These are phyloP conservation scores for Blastobotrys muscicola DNA, from an alignment of 805 yeast species.

Conservation along the genomic window DNA sequence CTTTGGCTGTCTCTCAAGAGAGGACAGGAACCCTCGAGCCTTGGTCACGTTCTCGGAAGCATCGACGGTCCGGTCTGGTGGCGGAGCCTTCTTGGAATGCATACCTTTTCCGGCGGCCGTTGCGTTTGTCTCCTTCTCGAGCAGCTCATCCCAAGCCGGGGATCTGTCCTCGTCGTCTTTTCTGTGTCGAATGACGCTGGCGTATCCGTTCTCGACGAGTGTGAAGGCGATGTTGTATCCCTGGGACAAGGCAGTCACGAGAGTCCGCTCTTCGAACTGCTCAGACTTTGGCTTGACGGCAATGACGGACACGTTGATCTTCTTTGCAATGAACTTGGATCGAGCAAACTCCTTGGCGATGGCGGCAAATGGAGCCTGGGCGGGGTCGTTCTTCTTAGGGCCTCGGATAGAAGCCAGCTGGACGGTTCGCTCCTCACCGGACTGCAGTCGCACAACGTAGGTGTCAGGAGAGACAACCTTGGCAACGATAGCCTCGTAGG, in stretches of 20 bases:
- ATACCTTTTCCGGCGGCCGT: constrained; percentile 51
- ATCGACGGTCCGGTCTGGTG: constrained; percentile 57
- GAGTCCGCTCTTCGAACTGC: constrained; percentile 53
- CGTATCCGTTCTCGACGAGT: constrained; percentile 58
- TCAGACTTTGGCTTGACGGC: constrained; percentile 54
- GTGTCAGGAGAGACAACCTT: constrained; percentile 65
- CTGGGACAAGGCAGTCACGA: constrained; percentile 49
- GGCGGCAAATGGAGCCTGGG: constrained; percentile 46
- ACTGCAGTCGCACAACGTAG: constrained; percentile 41
- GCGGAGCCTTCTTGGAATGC: constrained; percentile 44
- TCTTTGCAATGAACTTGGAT: constrained; percentile 58
- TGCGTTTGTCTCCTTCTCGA: constrained; percentile 60
- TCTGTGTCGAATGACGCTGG: constrained; percentile 69
- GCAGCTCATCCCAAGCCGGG: constrained; percentile 64
- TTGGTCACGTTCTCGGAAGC: constrained; percentile 67
- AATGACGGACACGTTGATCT: constrained; percentile 51
- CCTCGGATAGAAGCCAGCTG: constrained; percentile 70
- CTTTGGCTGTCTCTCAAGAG: constrained; percentile 55
- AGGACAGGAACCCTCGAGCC: constrained; percentile 64
- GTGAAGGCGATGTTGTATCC: constrained; percentile 51
- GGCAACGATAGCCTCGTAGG: constrained; percentile 46
- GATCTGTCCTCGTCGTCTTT: constrained; percentile 60
- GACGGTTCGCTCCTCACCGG: constrained; percentile 45
- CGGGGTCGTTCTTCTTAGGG: constrained; percentile 56
- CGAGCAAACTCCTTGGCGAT: constrained; percentile 71